Evolutionary conservation across 306 rosid species (phyloP).

Genomic region (Medicago arabica): DNA sequence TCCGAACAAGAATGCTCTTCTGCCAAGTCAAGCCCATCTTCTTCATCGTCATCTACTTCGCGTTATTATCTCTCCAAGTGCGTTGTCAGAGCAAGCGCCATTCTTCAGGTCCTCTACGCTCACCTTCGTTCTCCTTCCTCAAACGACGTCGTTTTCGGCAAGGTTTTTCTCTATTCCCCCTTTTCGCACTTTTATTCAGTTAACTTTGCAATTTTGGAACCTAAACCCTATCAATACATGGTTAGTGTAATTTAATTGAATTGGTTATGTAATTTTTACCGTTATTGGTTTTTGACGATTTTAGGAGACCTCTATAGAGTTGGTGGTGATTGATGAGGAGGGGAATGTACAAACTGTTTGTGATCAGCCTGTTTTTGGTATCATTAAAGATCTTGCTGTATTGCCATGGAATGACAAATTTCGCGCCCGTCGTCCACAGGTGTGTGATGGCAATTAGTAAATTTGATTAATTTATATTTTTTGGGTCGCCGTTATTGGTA

Average conservation of each 20-base stretch:
- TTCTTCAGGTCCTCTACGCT: conserved; percentile 83
- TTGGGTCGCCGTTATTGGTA: not conserved
- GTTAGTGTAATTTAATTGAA: conserved; percentile 18
- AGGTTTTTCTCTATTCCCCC: conserved; percentile 46
- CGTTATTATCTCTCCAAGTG: conserved; percentile 85
- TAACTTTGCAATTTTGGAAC: conserved; percentile 11
- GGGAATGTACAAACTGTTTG: conserved; percentile 83
- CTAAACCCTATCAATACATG: not conserved
- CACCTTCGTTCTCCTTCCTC: conserved; percentile 77
- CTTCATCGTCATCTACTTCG: conserved; percentile 56
- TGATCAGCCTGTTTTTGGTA: conserved; percentile 94
- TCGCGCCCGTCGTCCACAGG: conserved; percentile 61
- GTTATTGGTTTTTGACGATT: conserved; percentile 25
- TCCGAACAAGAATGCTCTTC: conserved; percentile 95
- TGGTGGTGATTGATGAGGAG: conserved; percentile 76
- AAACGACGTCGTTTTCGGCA: conserved; percentile 81
- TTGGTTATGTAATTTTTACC: conserved; percentile 6
- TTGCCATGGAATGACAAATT: conserved; percentile 84
- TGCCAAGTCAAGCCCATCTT: conserved; percentile 68
- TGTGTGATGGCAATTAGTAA: conserved; percentile 23
- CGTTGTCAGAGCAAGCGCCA: conserved; percentile 79
- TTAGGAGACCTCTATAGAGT: conserved; percentile 93
- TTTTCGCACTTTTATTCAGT: not conserved
- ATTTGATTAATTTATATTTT: not conserved
- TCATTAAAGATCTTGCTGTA: conserved; percentile 82